Base-by-base conservation (phyloP, 176 grass and related monocot genomes). In the Zea luxurians region DNA sequence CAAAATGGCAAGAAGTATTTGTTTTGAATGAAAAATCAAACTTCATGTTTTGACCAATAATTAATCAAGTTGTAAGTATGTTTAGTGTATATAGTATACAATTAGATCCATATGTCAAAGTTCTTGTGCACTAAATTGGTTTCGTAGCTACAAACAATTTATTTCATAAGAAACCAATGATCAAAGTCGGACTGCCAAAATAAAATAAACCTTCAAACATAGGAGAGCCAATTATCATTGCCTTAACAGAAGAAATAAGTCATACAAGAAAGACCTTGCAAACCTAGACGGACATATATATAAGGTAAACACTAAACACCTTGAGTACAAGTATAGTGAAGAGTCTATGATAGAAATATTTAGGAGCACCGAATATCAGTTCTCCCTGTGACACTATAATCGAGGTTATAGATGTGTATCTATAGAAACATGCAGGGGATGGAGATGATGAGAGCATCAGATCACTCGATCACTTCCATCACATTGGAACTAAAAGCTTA, bases 361-460 rank as follows among this genome's bases (percentile, higher is more conserved):
- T 13, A 18, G 20, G 37, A 37, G 37, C 8, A 55, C 47, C 8
- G 37, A 37, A 21, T 5, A 64, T 40, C 8, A 63, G 16, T 55
- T 59, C 38, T 18, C 57, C 66, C 48, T 0, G 37, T 66, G 52
- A 41, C 48, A 78, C 34, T 63, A 72, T 49, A 67, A 85, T 55
- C 34, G 0, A 11, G 12, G 11, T 7, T 9, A 20, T 57, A 57
- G 17, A 57, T 9, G 17, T 20, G 17, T 20, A 17, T 20, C 54
- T 57, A 57, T 20, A 20, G 2, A 57, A 57, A 57, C 17, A 57
- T 57, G 8, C 17, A 57, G 54, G 54, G 20, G 5, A n/a, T n/a
- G n/a, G n/a, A n/a, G n/a, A n/a, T n/a, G n/a, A n/a, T n/a, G n/a
- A n/a, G n/a, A n/a, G n/a, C n/a, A n/a, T n/a, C n/a, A n/a, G n/a